Evolutionary conservation across 768 basidiomycete genomes (phyloP), one percentile per base, ranked within the genome.

Genomic region (Tephrocybe sp.): DNA sequence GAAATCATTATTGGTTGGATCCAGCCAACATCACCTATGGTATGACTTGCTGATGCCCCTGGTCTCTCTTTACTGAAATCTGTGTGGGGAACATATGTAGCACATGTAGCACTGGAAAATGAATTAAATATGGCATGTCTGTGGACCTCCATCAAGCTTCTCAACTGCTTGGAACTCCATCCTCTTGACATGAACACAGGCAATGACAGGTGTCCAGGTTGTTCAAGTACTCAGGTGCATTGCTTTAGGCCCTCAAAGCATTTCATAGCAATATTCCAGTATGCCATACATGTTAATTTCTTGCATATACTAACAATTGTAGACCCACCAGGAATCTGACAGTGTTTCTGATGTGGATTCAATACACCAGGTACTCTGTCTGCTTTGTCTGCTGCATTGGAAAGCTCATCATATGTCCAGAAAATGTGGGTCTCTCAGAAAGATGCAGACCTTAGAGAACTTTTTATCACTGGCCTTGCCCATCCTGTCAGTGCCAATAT

Each of bases 1-100:
- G 89, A 94, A 51, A 76, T 80, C 26, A 70, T 95, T n/a, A 73
- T 86, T 62, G 83, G 87, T 36, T 96, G 92, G 92, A 81, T 89
- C 34, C 75, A 78, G 44, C 71, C 77, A 7, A 49, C 70, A 13
- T 56, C 77, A 8, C 44, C 70, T 12, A 57, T 60, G 50, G 89
- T 88, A 44, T 47, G 82, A 66, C 21, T 18, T 26, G 24, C 39
- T 9, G 44, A 51, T 36, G 24, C 28, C 32, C 12, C 48, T 13
- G 26, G 13, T 27, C 9, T 4, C 25, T 32, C 21, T 37, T 24
- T 36, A 28, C 22, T 42, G n/a, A 44, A 28, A 21, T 28, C 18
- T 22, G 50, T 15, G 37, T 31, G 78, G 73, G 63, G 65, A 1
- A 55, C 63, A 34, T 73, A 77, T 18, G 64, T 61, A 4, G 75